phyloP scores from a whole-genome alignment of 352 stramenopile species.

The Phytophthora pluvialis region DNA sequence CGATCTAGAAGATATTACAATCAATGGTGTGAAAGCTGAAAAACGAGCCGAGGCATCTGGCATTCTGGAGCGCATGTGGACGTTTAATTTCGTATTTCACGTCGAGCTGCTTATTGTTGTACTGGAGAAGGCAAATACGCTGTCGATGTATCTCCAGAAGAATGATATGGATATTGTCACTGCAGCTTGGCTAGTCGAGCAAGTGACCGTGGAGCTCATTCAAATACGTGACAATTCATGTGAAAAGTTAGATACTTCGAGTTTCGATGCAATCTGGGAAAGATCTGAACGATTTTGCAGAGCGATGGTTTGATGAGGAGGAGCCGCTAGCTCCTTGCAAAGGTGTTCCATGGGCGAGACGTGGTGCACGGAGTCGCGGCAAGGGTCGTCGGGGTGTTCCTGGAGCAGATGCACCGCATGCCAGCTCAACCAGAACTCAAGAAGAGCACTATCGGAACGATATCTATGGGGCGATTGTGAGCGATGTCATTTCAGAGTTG shows the following conservation, averaged over 20 bases:
- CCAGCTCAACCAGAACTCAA: neutral
- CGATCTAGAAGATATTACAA: neutral
- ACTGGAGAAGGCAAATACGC: conserved; percentile 11
- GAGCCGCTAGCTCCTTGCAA: neutral
- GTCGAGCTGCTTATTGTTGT: neutral
- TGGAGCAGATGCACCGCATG: neutral
- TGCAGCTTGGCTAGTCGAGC: neutral
- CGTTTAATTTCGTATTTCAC: conserved; percentile 13
- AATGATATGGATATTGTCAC: conserved; percentile 3
- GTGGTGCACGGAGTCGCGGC: neutral
- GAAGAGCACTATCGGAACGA: conserved; percentile 5
- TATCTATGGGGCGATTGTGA: neutral
- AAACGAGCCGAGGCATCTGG: conserved; percentile 3
- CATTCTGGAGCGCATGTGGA: conserved; percentile 17
- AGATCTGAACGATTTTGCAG: neutral
- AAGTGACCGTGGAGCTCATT: neutral
- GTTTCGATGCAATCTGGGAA: conserved; percentile 3
- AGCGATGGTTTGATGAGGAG: neutral
- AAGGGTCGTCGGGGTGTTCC: neutral
- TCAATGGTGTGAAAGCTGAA: neutral
- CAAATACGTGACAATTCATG: neutral
- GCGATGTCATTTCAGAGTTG: neutral
- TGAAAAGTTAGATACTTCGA: neutral
- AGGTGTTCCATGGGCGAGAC: conserved; percentile 1
- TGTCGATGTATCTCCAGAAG: conserved; percentile 9